Percentiles rank a stretch among this genome's conserved stretches.
Conservation (phyloP, 306 rosid species). For the Sicyos baderoa region DNA sequence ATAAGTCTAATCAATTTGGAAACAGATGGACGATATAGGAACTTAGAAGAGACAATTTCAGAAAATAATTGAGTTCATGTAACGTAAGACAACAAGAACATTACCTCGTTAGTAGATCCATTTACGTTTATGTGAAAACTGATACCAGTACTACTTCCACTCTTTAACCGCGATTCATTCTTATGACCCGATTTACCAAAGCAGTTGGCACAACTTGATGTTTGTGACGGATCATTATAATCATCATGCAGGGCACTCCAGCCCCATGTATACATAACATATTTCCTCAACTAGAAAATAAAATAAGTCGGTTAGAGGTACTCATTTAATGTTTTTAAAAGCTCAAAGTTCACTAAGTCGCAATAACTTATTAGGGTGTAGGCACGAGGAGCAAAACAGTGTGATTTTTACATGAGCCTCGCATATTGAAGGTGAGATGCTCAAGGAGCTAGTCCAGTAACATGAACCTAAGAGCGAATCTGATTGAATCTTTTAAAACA, state of each 20-base stretch:
- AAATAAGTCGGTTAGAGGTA: constrained; percentile 18
- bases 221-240: constrained; percentile 22
- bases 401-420: no score
- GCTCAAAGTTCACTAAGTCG: no score
- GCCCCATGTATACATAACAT: constrained; percentile 74
- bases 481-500: no score
- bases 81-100: constrained; percentile 15
- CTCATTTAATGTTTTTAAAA: no score
- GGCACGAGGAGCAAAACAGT: no score
- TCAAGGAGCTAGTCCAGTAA: no score
- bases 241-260: constrained; percentile 38
- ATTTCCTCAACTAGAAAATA: constrained; percentile 74
- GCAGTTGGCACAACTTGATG: constrained; percentile 39
- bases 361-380: no score
- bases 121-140: constrained; percentile 34
- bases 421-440: no score
- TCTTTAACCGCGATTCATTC: constrained; percentile 39
- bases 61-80: constrained; percentile 7
- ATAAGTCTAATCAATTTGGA: constrained; percentile 6
- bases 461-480: no score
- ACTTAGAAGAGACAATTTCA: constrained; percentile 3
- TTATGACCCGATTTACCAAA: constrained; percentile 33
- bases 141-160: constrained; percentile 30
- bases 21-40: not conserved
- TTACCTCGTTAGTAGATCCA: constrained; percentile 45